Percentiles rank a stretch among this genome's conserved stretches.
These are phyloP conservation scores for Melanomma pulvis-pyrius DNA, from an alignment of 495 filamentous ascomycete species.

Conservation along the genomic window DNA sequence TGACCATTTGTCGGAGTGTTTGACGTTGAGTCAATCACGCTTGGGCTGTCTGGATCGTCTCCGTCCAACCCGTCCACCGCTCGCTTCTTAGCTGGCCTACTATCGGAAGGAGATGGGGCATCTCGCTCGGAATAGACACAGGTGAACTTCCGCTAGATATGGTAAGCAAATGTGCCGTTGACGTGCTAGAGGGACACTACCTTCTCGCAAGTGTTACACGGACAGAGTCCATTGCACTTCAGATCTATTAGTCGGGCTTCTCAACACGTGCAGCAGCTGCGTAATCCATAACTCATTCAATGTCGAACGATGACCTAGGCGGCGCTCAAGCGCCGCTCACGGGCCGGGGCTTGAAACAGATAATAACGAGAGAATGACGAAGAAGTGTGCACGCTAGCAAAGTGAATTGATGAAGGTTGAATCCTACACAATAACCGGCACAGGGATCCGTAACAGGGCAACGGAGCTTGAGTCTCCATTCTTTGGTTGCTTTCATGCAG, in stretches of 20 bases:
- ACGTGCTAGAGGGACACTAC: conserved; percentile 1
- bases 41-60: conserved; percentile 3
- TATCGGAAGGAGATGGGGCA: conserved; percentile 28
- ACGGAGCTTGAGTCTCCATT: not conserved
- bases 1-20: conserved; percentile 22
- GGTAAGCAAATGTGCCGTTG: not conserved
- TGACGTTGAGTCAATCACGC: conserved; percentile 13
- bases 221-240: conserved; percentile 71
- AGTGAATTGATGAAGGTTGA: conserved; percentile 4
- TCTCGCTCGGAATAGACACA: conserved; percentile 37
- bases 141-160: conserved; percentile 33
- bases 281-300: not conserved
- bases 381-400: not conserved
- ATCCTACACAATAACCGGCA: conserved; percentile 3
- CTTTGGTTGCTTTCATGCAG: not conserved
- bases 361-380: not conserved
- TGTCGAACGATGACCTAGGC: not conserved
- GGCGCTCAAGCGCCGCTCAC: not conserved
- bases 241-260: conserved; percentile 1
- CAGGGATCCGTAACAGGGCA: not conserved
- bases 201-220: conserved; percentile 63
- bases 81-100: conserved; percentile 21
- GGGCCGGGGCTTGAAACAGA: not conserved
- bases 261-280: not conserved
- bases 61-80: conserved; percentile 10